A percentile compares a stretch with the other conserved stretches of the same genome.
Conservation (phyloP, 2,329 filamentous ascomycete genomes). For the Verticillium klebahnii region DNA sequence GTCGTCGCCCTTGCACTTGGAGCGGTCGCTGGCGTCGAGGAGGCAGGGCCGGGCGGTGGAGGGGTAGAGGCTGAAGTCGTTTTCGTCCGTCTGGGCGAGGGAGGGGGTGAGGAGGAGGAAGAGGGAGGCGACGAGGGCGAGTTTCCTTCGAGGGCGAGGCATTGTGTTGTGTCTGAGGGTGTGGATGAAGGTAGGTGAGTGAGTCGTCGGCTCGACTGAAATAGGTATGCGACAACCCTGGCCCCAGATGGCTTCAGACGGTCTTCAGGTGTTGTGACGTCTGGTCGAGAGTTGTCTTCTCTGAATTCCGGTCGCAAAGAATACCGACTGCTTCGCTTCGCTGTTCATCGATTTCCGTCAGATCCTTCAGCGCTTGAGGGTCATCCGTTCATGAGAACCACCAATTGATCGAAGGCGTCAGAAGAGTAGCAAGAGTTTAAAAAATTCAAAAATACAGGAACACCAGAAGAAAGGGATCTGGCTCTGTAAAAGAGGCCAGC, state of each 20-base stretch:
- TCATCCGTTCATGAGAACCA: not conserved
- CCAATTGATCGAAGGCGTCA: not conserved
- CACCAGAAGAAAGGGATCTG: not conserved
- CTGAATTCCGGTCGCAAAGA: not conserved
- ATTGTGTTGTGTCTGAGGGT: conserved; percentile 1
- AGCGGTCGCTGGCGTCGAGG: conserved; percentile 29
- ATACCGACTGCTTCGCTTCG: not conserved
- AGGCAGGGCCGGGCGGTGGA: conserved; percentile 37
- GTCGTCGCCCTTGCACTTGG: conserved; percentile 35
- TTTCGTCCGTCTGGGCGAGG: conserved; percentile 18
- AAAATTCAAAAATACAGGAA: not conserved
- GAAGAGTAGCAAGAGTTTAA: not conserved
- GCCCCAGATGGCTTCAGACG: not conserved
- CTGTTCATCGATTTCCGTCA: not conserved
- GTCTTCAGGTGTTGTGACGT: not conserved
- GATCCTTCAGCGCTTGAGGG: not conserved
- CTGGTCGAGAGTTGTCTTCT: not conserved
- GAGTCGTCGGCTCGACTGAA: not conserved
- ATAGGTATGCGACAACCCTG: too few relatives aligned
- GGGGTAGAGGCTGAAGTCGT: conserved; percentile 41
- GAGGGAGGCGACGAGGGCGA: conserved; percentile 14
- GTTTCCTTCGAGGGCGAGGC: conserved; percentile 5
- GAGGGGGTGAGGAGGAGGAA: conserved; percentile 18
- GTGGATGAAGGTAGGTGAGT: not conserved
- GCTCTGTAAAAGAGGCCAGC: not conserved